Evolutionary conservation across 352 stramenopile genomes (phyloP).

Genomic region (Phytophthora multivora): DNA sequence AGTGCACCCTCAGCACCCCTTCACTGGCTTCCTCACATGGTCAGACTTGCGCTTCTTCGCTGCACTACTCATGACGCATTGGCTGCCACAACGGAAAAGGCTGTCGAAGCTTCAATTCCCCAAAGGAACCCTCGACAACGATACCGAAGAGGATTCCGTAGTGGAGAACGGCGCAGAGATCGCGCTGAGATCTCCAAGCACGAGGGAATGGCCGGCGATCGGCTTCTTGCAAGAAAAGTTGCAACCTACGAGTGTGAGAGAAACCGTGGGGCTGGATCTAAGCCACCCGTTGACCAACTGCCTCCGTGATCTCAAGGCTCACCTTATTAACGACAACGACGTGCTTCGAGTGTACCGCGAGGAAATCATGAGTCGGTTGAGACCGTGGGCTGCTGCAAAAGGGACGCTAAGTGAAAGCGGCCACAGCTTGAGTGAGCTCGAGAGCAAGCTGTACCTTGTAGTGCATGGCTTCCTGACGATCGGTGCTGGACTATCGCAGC

Average conservation of each 20-base stretch:
- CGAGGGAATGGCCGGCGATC: slow-evolving; percentile 55
- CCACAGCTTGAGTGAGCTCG: slow-evolving; percentile 32
- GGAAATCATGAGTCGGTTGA: slow-evolving; percentile 47
- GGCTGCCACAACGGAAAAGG: slow-evolving; percentile 62
- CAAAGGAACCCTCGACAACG: slow-evolving; percentile 6
- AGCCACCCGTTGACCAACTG: slow-evolving; percentile 65
- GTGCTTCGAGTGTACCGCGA: slow-evolving; percentile 52
- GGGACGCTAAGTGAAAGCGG: slow-evolving; percentile 18
- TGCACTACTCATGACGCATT: slow-evolving; percentile 76
- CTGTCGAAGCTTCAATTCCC: slow-evolving; percentile 38
- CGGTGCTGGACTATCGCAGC: slow-evolving; percentile 71
- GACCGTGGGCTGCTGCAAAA: slow-evolving; percentile 13
- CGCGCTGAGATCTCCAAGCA: slow-evolving; percentile 29
- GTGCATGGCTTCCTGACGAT: slow-evolving; percentile 76
- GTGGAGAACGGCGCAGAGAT: slow-evolving; percentile 64
- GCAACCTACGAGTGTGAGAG: slow-evolving; percentile 51
- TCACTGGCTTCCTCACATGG: slow-evolving; percentile 66
- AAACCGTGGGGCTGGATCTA: slow-evolving; percentile 67
- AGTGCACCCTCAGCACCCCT: slow-evolving; percentile 63
- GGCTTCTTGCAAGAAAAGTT: slow-evolving; percentile 61
- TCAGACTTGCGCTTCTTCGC: slow-evolving; percentile 75
- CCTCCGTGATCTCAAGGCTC: slow-evolving; percentile 74
- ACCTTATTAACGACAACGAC: slow-evolving; percentile 80
- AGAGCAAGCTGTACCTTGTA: slow-evolving; percentile 65
- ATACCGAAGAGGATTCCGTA: slow-evolving; percentile 15